Percentiles rank a stretch among this genome's conserved stretches.
Conservation (phyloP, 805 yeast genomes). For the Nakazawaea anatomiae region DNA sequence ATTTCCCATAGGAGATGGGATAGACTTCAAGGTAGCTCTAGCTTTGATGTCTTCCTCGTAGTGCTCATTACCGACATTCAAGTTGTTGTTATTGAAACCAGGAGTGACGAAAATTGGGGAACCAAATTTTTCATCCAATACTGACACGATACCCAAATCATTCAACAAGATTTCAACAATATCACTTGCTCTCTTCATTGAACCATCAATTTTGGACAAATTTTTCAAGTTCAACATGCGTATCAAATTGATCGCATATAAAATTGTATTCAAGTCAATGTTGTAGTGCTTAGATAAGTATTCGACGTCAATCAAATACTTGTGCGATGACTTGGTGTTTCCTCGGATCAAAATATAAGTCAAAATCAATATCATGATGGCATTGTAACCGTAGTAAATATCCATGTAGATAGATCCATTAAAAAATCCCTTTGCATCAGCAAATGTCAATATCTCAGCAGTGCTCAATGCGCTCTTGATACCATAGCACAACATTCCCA, state of each 20-base stretch:
- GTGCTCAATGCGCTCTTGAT: slow-evolving; percentile 33
- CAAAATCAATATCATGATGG: slow-evolving; percentile 34
- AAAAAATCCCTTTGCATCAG: slow-evolving; percentile 30
- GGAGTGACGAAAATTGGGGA: slow-evolving; percentile 7
- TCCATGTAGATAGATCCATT: slow-evolving; percentile 41
- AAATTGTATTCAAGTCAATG: slow-evolving; percentile 22
- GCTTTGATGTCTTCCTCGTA: background rate
- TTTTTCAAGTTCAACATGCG: slow-evolving; percentile 26
- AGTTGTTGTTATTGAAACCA: slow-evolving; percentile 6
- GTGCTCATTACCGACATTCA: slow-evolving; percentile 1
- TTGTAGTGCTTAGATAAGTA: slow-evolving; percentile 20
- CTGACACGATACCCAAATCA: slow-evolving; percentile 32
- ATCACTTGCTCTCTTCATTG: slow-evolving; percentile 36
- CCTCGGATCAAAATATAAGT: slow-evolving; percentile 30
- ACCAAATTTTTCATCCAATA: slow-evolving; percentile 16
- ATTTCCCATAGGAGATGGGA: background rate
- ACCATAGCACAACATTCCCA: slow-evolving; percentile 32
- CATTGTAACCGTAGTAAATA: slow-evolving; percentile 36
- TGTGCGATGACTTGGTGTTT: slow-evolving; percentile 11
- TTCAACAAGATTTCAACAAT: slow-evolving; percentile 34
- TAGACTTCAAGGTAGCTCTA: background rate
- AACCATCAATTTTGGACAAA: slow-evolving; percentile 30
- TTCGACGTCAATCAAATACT: slow-evolving; percentile 21
- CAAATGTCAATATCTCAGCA: slow-evolving; percentile 29
- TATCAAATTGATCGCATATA: slow-evolving; percentile 27